These are phyloP conservation scores for Salpingoeca rosetta DNA, from an alignment of 78 protist genomes.

Conservation along the genomic window DNA sequence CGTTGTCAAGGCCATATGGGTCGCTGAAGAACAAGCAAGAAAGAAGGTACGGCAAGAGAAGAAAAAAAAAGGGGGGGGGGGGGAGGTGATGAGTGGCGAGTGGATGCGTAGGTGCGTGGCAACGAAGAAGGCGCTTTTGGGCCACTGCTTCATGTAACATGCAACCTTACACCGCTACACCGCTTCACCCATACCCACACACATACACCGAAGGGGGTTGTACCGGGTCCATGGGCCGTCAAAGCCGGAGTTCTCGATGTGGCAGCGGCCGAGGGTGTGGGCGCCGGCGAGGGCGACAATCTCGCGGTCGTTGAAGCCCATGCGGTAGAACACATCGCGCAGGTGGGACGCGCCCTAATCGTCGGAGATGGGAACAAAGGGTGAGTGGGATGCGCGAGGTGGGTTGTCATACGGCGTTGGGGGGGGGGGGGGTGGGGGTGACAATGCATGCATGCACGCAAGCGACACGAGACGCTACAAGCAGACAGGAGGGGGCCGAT, in stretches of 20 bases:
- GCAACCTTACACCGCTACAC: too few species aligned
- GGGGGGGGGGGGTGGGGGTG: too few species aligned
- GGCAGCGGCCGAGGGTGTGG: constrained; percentile 50
- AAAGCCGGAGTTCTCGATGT: constrained; percentile 9
- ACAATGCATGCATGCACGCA: too few species aligned
- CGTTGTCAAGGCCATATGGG: constrained; percentile 40
- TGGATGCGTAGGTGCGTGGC: too few species aligned
- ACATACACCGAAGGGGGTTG: too few species aligned
- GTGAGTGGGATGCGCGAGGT: too few species aligned
- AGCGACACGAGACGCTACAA: constrained; percentile 50
- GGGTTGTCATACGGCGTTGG: too few species aligned
- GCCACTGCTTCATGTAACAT: too few species aligned
- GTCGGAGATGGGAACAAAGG: too few species aligned
- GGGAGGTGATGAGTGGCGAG: too few species aligned
- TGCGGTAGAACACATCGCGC: constrained; percentile 32
- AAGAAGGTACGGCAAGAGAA: constrained; percentile 47
- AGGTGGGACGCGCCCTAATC: not conserved
- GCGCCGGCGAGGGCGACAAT: constrained; percentile 66
- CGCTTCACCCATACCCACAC: too few species aligned
- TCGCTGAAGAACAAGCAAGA: not conserved
- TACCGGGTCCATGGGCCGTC: constrained; percentile 64
- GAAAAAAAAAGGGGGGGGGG: constrained; percentile 20
- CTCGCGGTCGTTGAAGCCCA: constrained; percentile 65
- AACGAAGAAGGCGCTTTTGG: too few species aligned
- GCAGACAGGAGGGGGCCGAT: constrained; percentile 24